Evolutionary conservation across 768 basidiomycete species (phyloP).

Genomic region (Piloderma croceum): DNA sequence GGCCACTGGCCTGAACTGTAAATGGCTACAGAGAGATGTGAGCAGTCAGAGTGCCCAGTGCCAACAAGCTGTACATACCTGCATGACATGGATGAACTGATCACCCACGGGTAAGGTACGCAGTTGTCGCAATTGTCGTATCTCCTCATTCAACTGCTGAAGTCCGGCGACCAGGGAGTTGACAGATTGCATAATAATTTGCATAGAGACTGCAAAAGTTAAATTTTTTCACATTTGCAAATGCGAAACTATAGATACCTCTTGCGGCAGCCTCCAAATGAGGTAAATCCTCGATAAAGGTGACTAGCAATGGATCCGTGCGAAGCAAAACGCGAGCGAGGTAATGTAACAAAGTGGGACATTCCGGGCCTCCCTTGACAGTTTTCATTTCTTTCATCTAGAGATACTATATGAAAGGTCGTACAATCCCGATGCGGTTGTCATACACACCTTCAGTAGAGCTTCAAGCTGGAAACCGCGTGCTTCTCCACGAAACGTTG

Average conservation of each 20-base stretch:
- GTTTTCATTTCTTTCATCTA: slow-evolving; percentile 85
- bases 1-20: slow-evolving; percentile 39
- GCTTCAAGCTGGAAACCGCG: slow-evolving; percentile 81
- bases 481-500: slow-evolving; percentile 80
- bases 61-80: slow-evolving; percentile 33
- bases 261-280: slow-evolving; percentile 80
- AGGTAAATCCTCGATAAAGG: slow-evolving; percentile 77
- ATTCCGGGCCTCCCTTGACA: slow-evolving; percentile 56
- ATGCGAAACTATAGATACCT: slow-evolving; percentile 37
- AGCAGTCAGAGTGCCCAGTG: not conserved
- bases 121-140: slow-evolving; percentile 35
- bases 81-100: slow-evolving; percentile 63
- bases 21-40: slow-evolving; percentile 38
- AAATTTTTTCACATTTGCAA: not conserved
- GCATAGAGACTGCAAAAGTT: slow-evolving; percentile 59
- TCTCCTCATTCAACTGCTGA: slow-evolving; percentile 51
- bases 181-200: slow-evolving; percentile 55
- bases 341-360: slow-evolving; percentile 89
- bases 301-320: slow-evolving; percentile 56
- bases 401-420: not conserved
- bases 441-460: slow-evolving; percentile 60
- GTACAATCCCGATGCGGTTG: slow-evolving; percentile 1
- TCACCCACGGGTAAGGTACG: slow-evolving; percentile 39
- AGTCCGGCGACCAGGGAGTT: slow-evolving; percentile 53
- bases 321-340: slow-evolving; percentile 70